These are phyloP conservation scores for Pestalotiopsis sp. DNA, from an alignment of 2,329 filamentous ascomycete genomes.

Conservation along the genomic window DNA sequence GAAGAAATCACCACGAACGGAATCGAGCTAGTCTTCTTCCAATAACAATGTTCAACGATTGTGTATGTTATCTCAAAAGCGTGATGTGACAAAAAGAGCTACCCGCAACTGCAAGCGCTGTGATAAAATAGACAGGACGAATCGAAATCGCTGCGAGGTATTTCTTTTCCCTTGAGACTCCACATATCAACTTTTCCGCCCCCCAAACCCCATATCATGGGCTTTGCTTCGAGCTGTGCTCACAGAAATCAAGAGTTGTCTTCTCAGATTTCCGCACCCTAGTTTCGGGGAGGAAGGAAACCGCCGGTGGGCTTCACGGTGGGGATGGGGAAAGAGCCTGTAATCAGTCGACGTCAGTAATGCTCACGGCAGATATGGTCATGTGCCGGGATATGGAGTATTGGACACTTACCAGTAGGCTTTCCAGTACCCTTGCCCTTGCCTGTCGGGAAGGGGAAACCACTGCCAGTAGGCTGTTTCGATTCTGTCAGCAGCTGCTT, in stretches of 20 bases:
- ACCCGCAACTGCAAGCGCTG: background rate
- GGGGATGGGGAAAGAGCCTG: background rate
- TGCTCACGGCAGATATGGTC: background rate
- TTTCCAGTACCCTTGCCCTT: background rate
- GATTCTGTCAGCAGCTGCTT: background rate
- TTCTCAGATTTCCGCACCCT: background rate
- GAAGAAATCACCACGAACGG: background rate
- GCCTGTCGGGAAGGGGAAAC: background rate
- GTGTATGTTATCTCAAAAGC: constrained; percentile 3
- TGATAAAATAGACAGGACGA: background rate
- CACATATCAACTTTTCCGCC: background rate
- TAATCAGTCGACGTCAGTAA: background rate
- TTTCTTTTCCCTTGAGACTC: background rate
- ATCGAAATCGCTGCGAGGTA: background rate
- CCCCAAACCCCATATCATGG: background rate
- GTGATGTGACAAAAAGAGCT: background rate
- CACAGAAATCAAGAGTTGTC: background rate
- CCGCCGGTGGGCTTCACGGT: background rate
- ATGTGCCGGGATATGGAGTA: background rate
- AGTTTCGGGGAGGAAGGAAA: background rate
- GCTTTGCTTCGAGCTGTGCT: background rate
- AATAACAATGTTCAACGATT: background rate
- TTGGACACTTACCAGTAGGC: background rate
- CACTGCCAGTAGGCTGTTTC: background rate
- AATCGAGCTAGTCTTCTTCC: background rate